Percentiles rank a stretch among this genome's conserved stretches.
Evolutionary conservation across 177 flowering plant species (phyloP).

Genomic region (Telopea speciosissima): DNA sequence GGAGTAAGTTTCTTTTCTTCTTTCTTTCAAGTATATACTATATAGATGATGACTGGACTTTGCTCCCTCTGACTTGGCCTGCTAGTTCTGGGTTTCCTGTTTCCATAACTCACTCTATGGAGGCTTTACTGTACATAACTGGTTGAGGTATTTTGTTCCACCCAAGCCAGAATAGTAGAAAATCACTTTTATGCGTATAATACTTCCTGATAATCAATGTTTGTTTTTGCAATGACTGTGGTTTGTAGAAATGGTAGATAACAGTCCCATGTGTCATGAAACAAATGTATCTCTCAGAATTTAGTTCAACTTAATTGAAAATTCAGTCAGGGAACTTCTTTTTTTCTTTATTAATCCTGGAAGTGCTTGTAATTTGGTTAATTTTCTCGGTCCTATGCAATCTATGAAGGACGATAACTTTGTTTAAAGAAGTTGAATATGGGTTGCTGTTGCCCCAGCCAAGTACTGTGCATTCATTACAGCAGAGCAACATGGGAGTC

Average conservation of each 20-base stretch:
- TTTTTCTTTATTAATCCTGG: neutral
- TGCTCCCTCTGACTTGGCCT: neutral
- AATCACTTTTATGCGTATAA: neutral
- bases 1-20: neutral
- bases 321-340: neutral
- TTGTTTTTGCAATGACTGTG: no score
- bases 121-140: slow-evolving; percentile 1
- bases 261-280: neutral
- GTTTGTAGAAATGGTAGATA: no score
- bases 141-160: neutral
- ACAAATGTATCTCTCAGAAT: neutral
- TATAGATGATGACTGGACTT: neutral
- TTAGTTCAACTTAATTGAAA: neutral
- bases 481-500: no score
- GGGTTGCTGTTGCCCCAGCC: no score
- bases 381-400: no score
- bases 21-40: neutral
- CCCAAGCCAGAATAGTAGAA: neutral
- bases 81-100: neutral
- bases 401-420: no score
- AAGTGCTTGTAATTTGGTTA: neutral
- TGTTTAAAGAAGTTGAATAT: no score
- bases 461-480: no score
- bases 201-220: no score
- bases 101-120: neutral